These are phyloP conservation scores for Chaetomiaceae sp. DNA, from an alignment of 2,329 filamentous ascomycete genomes.

Conservation along the genomic window DNA sequence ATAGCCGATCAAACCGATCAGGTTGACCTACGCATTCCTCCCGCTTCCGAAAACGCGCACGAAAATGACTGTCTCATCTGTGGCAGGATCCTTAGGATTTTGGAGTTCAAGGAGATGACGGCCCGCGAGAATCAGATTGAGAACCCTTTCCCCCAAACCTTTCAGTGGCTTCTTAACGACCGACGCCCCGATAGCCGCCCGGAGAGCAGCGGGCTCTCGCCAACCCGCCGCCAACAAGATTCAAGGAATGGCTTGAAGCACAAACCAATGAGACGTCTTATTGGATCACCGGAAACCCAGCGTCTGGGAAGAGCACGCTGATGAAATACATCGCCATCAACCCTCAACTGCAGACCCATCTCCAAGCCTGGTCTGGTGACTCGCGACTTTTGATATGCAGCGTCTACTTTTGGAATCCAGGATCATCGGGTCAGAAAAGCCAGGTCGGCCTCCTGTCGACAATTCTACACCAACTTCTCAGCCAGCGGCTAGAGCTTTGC, in stretches of 20 bases:
- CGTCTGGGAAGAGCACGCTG: neutral
- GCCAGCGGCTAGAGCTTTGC: neutral
- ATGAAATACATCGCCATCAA: neutral
- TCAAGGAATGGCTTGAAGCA: neutral
- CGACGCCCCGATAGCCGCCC: too few relatives aligned
- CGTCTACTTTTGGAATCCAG: neutral
- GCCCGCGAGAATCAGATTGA: neutral
- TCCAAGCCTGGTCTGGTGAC: neutral
- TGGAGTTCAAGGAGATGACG: neutral
- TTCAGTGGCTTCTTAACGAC: neutral
- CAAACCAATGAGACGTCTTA: neutral
- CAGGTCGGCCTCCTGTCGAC: neutral
- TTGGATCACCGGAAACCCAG: neutral
- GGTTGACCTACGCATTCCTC: too few relatives aligned
- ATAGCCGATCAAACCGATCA: too few relatives aligned
- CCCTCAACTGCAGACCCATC: neutral
- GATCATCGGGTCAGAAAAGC: neutral
- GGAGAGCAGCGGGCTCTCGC: neutral
- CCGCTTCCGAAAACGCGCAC: too few relatives aligned
- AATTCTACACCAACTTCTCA: neutral
- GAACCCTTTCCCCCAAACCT: neutral
- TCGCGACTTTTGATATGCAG: neutral
- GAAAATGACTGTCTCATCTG: too few relatives aligned
- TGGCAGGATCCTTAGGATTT: too few relatives aligned
- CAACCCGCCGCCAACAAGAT: too few relatives aligned